Conservation (phyloP, 2,329 filamentous ascomycete genomes). For the Botrytis byssoidea region DNA sequence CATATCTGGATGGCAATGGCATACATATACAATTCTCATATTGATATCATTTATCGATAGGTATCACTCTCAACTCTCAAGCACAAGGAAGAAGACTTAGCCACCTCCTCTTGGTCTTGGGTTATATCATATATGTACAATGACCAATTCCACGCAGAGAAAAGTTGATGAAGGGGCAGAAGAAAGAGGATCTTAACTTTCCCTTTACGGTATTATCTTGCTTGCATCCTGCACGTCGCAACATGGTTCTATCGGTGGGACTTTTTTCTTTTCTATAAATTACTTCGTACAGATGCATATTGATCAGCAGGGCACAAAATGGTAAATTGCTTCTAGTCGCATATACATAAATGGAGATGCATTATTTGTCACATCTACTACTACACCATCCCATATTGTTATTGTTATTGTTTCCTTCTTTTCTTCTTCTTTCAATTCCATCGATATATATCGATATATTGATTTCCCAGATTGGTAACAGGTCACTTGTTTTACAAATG, state of each 20-base stretch:
- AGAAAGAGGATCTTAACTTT: background rate
- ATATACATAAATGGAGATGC: background rate
- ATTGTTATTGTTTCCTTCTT: background rate
- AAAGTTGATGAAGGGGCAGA: background rate
- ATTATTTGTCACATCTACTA: background rate
- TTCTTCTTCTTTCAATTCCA: background rate
- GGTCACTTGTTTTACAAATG: background rate
- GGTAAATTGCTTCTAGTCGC: background rate
- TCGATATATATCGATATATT: background rate
- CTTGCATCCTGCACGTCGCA: slow-evolving; percentile 16
- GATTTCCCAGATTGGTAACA: background rate
- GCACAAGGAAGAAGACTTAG: background rate
- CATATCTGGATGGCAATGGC: background rate
- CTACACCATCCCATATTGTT: background rate
- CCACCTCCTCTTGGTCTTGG: background rate
- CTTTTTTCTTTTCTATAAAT: background rate
- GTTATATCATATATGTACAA: too few species aligned
- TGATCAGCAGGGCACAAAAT: slow-evolving; percentile 17
- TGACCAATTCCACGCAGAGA: background rate
- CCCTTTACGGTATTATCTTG: slow-evolving; percentile 4
- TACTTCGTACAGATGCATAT: slow-evolving; percentile 12
- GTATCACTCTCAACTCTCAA: background rate
- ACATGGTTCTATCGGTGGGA: slow-evolving; percentile 10
- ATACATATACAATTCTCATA: background rate
- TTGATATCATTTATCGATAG: background rate